A percentile compares a stretch with the other conserved stretches of the same genome.
These are phyloP conservation scores for Gnomoniopsis sp. DNA, from an alignment of 2,329 filamentous ascomycete species.

Conservation along the genomic window DNA sequence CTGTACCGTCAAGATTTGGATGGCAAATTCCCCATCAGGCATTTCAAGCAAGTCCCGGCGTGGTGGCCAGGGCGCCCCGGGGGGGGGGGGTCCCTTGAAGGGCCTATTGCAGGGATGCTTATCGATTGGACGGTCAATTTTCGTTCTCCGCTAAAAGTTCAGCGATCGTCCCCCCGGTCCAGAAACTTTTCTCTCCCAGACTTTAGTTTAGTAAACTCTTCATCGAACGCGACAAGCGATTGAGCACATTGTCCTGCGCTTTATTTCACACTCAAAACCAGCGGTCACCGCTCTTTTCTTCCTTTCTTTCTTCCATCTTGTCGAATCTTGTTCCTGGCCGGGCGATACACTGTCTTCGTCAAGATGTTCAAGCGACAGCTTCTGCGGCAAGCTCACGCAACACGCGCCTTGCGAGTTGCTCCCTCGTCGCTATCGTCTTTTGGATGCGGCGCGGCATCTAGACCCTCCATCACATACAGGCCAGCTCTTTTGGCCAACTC, in stretches of 20 bases:
- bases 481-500: constrained; percentile 12
- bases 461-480: constrained; percentile 1
- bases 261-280: not conserved
- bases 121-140: not conserved
- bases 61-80: not conserved
- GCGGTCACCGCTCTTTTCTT: not conserved
- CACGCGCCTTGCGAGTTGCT: constrained; percentile 14
- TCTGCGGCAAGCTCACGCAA: constrained; percentile 16
- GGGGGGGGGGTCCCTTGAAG: not conserved
- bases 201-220: not conserved
- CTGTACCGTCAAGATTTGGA: too few relatives aligned
- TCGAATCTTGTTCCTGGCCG: not conserved
- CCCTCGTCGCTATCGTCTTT: constrained; percentile 11
- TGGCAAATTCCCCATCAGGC: too few relatives aligned
- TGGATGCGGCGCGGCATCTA: constrained; percentile 2
- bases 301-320: not conserved
- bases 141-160: not conserved
- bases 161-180: not conserved
- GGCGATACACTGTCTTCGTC: not conserved
- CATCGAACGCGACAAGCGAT: not conserved
- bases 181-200: not conserved
- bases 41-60: too few relatives aligned
- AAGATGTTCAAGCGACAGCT: constrained; percentile 20
- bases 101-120: not conserved
- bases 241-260: not conserved